Evolutionary conservation across 345 rosid genomes (phyloP).

Genomic region (Linum lewisii): DNA sequence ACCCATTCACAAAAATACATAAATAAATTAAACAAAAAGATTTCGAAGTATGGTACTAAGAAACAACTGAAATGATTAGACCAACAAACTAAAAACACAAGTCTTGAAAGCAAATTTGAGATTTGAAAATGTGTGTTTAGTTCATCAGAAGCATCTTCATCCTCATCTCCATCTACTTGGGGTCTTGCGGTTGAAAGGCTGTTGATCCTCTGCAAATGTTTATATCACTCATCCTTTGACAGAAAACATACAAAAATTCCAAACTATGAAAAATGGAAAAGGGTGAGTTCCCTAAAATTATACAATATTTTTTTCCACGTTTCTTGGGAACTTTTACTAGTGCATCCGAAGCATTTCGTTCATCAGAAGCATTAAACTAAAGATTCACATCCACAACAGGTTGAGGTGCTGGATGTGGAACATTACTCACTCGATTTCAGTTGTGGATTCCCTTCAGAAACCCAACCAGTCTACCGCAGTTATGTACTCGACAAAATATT

Average conservation of each 20-base stretch:
- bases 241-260: slow-evolving; percentile 14
- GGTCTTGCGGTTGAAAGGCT: slow-evolving; percentile 23
- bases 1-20: too few species aligned
- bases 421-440: slow-evolving; percentile 22
- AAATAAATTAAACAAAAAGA: too few species aligned
- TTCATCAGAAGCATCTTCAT: too few species aligned
- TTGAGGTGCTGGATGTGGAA: slow-evolving; percentile 15
- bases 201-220: slow-evolving; percentile 32
- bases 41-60: too few species aligned
- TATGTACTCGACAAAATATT: too few species aligned
- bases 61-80: too few species aligned
- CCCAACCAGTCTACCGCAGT: slow-evolving; percentile 39
- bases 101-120: too few species aligned
- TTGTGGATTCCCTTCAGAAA: slow-evolving; percentile 26
- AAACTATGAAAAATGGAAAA: slow-evolving; percentile 5
- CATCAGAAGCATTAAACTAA: slow-evolving; percentile 13
- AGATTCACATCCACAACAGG: slow-evolving; percentile 14
- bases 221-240: not conserved
- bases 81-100: too few species aligned
- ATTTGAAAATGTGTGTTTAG: too few species aligned
- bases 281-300: slow-evolving; percentile 18
- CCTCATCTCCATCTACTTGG: slow-evolving; percentile 34
- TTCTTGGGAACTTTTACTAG: slow-evolving; percentile 24
- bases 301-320: slow-evolving; percentile 46
- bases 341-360: slow-evolving; percentile 1